Evolutionary conservation across 352 stramenopile genomes (phyloP), one percentile per base, ranked within the genome.

Genomic region (Globisporangium canariense): DNA sequence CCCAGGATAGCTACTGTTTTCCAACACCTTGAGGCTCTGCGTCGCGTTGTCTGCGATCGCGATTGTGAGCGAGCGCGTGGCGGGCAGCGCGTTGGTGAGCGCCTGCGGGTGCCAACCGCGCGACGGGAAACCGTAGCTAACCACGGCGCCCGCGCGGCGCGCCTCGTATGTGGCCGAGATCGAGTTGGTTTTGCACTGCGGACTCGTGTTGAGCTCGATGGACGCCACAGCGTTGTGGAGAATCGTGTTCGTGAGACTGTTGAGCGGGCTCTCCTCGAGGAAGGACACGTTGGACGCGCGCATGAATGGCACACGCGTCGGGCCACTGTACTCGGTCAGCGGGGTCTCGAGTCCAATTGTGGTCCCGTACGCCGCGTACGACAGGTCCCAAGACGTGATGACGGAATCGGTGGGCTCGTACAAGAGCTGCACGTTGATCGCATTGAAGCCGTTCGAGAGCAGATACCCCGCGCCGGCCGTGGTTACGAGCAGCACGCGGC

Each of bases 401-500:
- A 34, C 10, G 4, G 47, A 25, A 10, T 53, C 10, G 11, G 32
- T 45, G 16, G 52, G 20, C n/a, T 41, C 32, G 1, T 38, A 28
- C 14, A 28, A 22, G 40, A 62, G n/a, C 56, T 62, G 56, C 22
- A 62, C 43, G 56, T 62, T 62, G 3, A 62, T 13, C 14, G 56
- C 56, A 20, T 36, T 50, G 32, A 62, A 52, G 22, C 56, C 56
- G 8, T 6, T 62, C 25, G 20, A 36, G 20, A 62, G 56, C 40
- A 62, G 28, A 14, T 62, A 62, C n/a, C n/a, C 40, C 6, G 7
- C 18, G 16, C 7, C 20, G 10, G 13, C 14, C 56, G 38, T 62
- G 13, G 11, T 13, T 9, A 41, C 16, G 11, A 30, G 3, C 32
- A 52, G 11, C 41, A 0, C 38, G 41, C 52, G 20, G 34, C 40